These are phyloP conservation scores for Lolium multiflorum DNA, from an alignment of 176 grass and related monocot genomes.

Conservation along the genomic window DNA sequence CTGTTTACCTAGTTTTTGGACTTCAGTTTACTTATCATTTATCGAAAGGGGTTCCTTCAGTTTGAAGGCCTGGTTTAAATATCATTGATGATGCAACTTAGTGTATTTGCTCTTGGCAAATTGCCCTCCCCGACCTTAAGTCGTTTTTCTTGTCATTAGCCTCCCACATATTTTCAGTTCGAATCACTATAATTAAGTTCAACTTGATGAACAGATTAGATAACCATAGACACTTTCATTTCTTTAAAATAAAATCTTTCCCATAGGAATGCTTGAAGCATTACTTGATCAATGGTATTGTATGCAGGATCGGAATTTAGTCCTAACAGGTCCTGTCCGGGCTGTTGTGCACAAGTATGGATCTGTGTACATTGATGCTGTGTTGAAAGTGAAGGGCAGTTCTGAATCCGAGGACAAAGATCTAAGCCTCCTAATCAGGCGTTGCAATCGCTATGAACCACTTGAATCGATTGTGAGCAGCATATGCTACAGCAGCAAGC, in stretches of 20 bases:
- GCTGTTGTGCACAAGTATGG: not conserved
- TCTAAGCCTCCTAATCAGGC: not conserved
- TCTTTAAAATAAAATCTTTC: not conserved
- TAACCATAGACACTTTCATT: not conserved
- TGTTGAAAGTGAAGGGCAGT: slow-evolving; percentile 11
- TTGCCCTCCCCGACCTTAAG: not conserved
- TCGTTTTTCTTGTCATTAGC: not conserved
- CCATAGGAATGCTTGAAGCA: not conserved
- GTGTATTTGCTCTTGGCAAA: not conserved
- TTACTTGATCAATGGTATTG: not conserved
- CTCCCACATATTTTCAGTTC: not conserved
- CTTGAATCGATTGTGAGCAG: not conserved
- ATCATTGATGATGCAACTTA: not conserved
- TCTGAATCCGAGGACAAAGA: slow-evolving; percentile 14
- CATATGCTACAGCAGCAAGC: not conserved
- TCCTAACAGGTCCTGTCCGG: slow-evolving; percentile 20
- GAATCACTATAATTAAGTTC: not conserved
- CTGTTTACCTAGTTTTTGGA: not conserved
- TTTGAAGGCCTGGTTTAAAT: not conserved
- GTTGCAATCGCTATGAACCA: not conserved
- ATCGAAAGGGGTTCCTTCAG: not conserved
- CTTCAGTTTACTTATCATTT: not conserved
- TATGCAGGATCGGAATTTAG: not conserved
- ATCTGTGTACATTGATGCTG: slow-evolving; percentile 18
- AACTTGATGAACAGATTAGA: not conserved